These are phyloP conservation scores for Teratosphaeriaceae sp. DNA, from an alignment of 2,329 filamentous ascomycete genomes.

Conservation along the genomic window DNA sequence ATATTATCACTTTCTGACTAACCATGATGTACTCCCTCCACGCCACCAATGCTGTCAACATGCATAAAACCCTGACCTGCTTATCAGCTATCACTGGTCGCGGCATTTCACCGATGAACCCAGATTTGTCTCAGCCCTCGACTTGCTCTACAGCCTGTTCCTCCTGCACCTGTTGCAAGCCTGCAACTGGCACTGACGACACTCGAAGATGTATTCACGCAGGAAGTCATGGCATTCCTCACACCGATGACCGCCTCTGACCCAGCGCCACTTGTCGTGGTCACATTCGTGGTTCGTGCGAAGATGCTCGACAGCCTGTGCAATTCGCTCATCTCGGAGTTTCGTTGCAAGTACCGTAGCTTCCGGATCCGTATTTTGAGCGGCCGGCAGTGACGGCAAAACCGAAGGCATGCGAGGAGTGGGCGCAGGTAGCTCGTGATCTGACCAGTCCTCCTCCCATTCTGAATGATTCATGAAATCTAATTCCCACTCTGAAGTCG, in stretches of 20 bases:
- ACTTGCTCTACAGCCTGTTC: slow-evolving; percentile 33
- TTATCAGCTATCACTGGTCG: background rate
- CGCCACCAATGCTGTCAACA: background rate
- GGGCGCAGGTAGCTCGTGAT: background rate
- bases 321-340: slow-evolving; percentile 25
- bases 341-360: background rate
- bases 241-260: slow-evolving; percentile 33
- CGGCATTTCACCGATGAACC: background rate
- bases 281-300: slow-evolving; percentile 37
- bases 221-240: slow-evolving; percentile 37
- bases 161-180: slow-evolving; percentile 43
- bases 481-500: slow-evolving; percentile 3
- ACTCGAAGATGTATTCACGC: slow-evolving; percentile 34
- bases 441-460: slow-evolving; percentile 13
- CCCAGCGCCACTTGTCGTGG: slow-evolving; percentile 32
- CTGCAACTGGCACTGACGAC: slow-evolving; percentile 38
- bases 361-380: background rate
- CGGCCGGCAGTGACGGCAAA: background rate
- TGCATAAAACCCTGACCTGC: background rate
- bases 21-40: background rate
- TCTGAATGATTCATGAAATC: slow-evolving; percentile 13
- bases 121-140: background rate
- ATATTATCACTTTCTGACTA: background rate
- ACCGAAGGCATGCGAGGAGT: background rate
- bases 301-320: slow-evolving; percentile 24